These are phyloP conservation scores for Fusarium globosum DNA, from an alignment of 2,329 filamentous ascomycete species.

Conservation along the genomic window DNA sequence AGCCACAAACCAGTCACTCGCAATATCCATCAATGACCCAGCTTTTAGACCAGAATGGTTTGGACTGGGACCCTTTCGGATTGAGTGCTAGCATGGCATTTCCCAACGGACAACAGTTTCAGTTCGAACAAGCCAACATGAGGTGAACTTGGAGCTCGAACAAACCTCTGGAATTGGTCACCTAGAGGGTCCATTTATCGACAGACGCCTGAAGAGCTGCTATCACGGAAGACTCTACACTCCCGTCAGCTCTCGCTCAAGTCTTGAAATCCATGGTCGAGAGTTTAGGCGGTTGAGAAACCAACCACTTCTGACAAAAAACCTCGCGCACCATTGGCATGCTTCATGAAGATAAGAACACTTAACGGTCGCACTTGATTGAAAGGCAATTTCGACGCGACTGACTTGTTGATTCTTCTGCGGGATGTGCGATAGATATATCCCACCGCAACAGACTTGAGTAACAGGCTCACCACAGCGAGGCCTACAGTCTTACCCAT, in stretches of 20 bases:
- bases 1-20: constrained; percentile 44
- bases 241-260: constrained; percentile 22
- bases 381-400: constrained; percentile 38
- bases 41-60: constrained; percentile 75
- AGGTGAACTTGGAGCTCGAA: constrained; percentile 46
- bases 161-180: constrained; percentile 13
- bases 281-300: constrained; percentile 11
- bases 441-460: constrained; percentile 33
- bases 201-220: constrained; percentile 27
- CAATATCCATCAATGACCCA: constrained; percentile 73
- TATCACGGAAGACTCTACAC: constrained; percentile 2
- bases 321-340: constrained; percentile 7
- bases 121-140: constrained; percentile 73
- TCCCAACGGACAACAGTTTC: constrained; percentile 79
- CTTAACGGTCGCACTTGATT: constrained; percentile 39
- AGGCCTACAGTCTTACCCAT: not conserved
- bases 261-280: constrained; percentile 15
- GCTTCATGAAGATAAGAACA: constrained; percentile 26
- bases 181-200: constrained; percentile 20
- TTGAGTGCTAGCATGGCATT: constrained; percentile 96
- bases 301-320: not conserved
- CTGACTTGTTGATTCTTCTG: constrained; percentile 36
- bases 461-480: constrained; percentile 10
- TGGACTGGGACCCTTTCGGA: constrained; percentile 94
- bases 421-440: constrained; percentile 43